Conservation (phyloP, 208 protist species). For the Leptomonas pyrrhocoris region DNA sequence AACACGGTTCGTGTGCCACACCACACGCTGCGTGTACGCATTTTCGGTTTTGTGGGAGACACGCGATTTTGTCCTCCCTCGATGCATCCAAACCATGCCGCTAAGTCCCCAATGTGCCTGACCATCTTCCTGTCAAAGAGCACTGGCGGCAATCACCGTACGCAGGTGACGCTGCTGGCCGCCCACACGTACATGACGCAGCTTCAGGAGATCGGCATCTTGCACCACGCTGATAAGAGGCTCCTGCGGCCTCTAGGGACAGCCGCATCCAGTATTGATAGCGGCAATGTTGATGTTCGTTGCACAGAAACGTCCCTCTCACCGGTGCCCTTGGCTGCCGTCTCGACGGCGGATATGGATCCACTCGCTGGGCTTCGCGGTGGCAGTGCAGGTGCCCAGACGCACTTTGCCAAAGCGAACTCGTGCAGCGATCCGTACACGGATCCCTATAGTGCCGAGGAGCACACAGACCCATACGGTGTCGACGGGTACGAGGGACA, state of each 20-base stretch:
- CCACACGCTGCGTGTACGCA: slow-evolving; percentile 43
- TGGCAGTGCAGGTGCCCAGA: neutral
- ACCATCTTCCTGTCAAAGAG: slow-evolving; percentile 60
- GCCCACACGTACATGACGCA: slow-evolving; percentile 60
- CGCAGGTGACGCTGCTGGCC: slow-evolving; percentile 50
- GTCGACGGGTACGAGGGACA: neutral
- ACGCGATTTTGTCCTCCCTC: slow-evolving; percentile 49
- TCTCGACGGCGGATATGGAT: slow-evolving; percentile 7
- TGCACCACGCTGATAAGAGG: slow-evolving; percentile 7
- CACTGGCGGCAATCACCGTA: slow-evolving; percentile 62
- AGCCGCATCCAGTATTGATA: neutral
- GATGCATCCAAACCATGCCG: slow-evolving; percentile 31
- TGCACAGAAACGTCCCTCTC: neutral
- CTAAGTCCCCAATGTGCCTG: slow-evolving; percentile 42
- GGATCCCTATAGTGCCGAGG: slow-evolving; percentile 27
- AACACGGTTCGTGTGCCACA: slow-evolving; percentile 48
- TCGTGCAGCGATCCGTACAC: slow-evolving; percentile 20
- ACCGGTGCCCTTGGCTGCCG: neutral
- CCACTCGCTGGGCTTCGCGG: slow-evolving; percentile 21
- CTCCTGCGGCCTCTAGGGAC: neutral
- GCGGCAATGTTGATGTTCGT: neutral
- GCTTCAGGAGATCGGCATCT: slow-evolving; percentile 49
- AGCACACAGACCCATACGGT: slow-evolving; percentile 27
- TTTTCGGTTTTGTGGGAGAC: slow-evolving; percentile 73
- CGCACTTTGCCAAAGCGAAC: neutral